Evolutionary conservation across 768 basidiomycete genomes (phyloP), one percentile per base, ranked within the genome.

Genomic region (Vishniacozyma victoriae): DNA sequence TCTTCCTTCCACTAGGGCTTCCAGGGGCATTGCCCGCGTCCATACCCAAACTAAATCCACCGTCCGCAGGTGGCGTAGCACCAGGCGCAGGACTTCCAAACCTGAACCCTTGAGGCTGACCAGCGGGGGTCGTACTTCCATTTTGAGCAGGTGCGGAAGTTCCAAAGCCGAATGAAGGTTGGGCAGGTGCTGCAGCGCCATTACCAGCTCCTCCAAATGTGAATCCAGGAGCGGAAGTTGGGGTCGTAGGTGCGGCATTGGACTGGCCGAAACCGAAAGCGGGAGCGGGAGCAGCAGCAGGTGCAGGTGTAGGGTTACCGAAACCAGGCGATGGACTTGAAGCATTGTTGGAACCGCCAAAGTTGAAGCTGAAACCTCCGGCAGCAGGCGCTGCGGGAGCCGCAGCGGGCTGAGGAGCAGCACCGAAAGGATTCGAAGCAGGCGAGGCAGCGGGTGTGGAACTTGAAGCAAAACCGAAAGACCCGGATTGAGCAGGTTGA

Each of bases 51-150:
- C 52, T 53, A 36, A 53, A 53, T 5, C 50, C 50, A 9, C 29
- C 29, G n/a, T n/a, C n/a, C 14, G 44, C 52, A 23, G 14, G 33
- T 4, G 4, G 37, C 25, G 39, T 40, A 22, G n/a, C 41, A 5
- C 22, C 39, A 3, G 46, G 46, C n/a, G 45, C 46, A 16, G 52
- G 52, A 53, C 52, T 53, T 27, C 52, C 52, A 41, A 53, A 53
- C 15, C 52, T 42, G 2, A 24, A 45, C 20, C 29, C 25, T 18
- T 41, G 46, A 18, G 23, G 7, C 35, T 43, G 48, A 9, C 29
- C 29, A 33, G 29, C 29, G 9, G 29, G 29, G 29, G 29, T 33
- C 9, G 9, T 33, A 33, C 9, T 9, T 33, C 29, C 29, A 33
- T 9, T 9, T 33, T n/a, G 9, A 33, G 29, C 29, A 33, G 29